Percentiles rank a stretch among this genome's conserved stretches.
These are phyloP conservation scores for Ulota crispa DNA, from an alignment of 225 moss, liverwort and hornwort species.

Conservation along the genomic window DNA sequence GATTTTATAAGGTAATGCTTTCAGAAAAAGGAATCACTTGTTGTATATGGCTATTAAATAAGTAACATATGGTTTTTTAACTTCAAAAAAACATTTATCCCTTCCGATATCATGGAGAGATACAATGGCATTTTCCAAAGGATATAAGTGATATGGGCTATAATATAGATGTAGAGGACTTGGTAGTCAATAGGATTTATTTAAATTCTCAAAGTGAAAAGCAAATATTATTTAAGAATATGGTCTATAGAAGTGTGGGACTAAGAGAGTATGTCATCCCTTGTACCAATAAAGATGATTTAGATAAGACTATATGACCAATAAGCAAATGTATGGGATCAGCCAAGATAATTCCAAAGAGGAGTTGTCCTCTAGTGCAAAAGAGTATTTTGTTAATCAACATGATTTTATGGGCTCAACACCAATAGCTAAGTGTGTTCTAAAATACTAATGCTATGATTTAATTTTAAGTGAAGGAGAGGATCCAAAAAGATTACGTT, in stretches of 20 bases:
- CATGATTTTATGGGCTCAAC: too few relatives aligned
- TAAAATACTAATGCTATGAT: neutral
- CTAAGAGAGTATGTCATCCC: neutral
- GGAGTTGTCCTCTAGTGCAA: neutral
- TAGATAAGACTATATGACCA: neutral
- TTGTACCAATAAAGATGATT: neutral
- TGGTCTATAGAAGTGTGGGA: neutral
- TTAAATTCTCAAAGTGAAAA: neutral
- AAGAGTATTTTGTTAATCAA: neutral
- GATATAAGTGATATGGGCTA: neutral
- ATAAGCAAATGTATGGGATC: neutral
- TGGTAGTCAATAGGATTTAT: neutral
- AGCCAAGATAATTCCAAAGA: neutral
- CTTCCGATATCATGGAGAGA: accelerated
- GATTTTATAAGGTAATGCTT: too few relatives aligned
- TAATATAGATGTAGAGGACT: neutral
- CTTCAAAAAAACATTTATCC: too few relatives aligned
- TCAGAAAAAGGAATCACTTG: too few relatives aligned
- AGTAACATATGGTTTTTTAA: too few relatives aligned
- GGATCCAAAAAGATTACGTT: neutral
- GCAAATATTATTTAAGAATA: neutral
- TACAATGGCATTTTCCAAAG: neutral
- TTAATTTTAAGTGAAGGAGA: neutral
- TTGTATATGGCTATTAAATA: too few relatives aligned
- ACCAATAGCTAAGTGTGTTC: neutral